Evolutionary conservation across 345 rosid species (phyloP), one percentile per base, ranked within the genome.

Genomic region (Aurinia saxatilis): DNA sequence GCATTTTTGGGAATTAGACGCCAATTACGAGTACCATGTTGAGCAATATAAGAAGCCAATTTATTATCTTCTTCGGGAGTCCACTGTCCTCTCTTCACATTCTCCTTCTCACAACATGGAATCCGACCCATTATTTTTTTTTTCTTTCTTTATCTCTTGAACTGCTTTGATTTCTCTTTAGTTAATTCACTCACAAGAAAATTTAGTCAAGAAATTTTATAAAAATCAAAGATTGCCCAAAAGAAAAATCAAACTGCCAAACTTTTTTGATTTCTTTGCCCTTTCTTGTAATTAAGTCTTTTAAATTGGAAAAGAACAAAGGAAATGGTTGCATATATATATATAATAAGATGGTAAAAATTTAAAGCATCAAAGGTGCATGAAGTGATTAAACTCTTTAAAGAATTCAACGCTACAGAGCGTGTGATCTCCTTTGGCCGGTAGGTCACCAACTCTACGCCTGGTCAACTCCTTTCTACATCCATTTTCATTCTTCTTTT

Each of bases 11-110:
- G 99, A 61, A 90, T 87, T 75, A 93, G 96, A 17, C 92, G 92
- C 92, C 97, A 90, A 78, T 85, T 87, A 16, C 97, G 80, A 67
- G 95, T 90, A 51, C 97, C 97, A 18, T 87, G 97, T 72, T 90
- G 89, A 67, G 95, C 82, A 33, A 93, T 83, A 68, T 87, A 90
- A 21, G 99, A 87, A 53, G 96, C 82, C 55, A 93, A 80, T 70
- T 93, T 90, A 78, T 90, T 93, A 76, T 93, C 96, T 78, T 90
- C 99, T 65, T 90, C 97, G 36, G 95, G 97, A 27, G 97, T 90
- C 99, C 99, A 90, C 52, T 90, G 99, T 7, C 99, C 99, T 65
- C 95, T 80, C 65, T 93, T 87, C 70, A 93, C 97, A 55, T 72
- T 87, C 51, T 87, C 95, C 77, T 84, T 90, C 83, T 90, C 97